phyloP scores from a whole-genome alignment of 2,329 filamentous ascomycete species.

The Cordyceps fumosorosea region DNA sequence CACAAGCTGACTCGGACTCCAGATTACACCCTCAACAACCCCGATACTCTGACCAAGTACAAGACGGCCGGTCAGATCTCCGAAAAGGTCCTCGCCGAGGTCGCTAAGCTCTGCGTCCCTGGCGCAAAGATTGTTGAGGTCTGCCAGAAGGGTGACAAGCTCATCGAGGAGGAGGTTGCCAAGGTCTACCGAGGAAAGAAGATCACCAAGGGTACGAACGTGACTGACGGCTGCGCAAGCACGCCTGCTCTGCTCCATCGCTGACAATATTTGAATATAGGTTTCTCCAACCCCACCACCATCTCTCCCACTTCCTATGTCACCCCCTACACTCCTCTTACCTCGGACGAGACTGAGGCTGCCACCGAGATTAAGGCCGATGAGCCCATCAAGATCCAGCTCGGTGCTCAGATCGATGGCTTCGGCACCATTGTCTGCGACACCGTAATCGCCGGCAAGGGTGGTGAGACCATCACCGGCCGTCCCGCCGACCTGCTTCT shows the following conservation, averaged over 20 bases:
- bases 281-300: conserved; percentile 89
- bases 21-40: conserved; percentile 90
- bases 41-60: conserved; percentile 96
- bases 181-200: conserved; percentile 99
- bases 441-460: conserved; percentile 69
- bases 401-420: conserved; percentile 97
- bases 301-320: conserved; percentile 91
- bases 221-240: conserved; percentile 17
- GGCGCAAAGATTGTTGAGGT: conserved; percentile 90
- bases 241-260: background rate
- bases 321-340: conserved; percentile 92
- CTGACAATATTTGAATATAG: conserved; percentile 34
- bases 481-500: conserved; percentile 81
- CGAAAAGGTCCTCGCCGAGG: conserved; percentile 87
- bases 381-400: conserved; percentile 93
- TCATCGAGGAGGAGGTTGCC: conserved; percentile 84
- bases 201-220: conserved; percentile 69
- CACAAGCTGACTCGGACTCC: conserved; percentile 11
- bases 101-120: conserved; percentile 66
- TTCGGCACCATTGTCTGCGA: conserved; percentile 96
- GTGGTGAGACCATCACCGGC: conserved; percentile 61
- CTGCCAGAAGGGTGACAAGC: conserved; percentile 92
- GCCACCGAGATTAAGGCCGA: conserved; percentile 70
- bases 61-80: conserved; percentile 94
- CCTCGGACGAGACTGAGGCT: conserved; percentile 80